Evolutionary conservation across 2,329 filamentous ascomycete genomes (phyloP).

Genomic region (Aspergillus vadensis): DNA sequence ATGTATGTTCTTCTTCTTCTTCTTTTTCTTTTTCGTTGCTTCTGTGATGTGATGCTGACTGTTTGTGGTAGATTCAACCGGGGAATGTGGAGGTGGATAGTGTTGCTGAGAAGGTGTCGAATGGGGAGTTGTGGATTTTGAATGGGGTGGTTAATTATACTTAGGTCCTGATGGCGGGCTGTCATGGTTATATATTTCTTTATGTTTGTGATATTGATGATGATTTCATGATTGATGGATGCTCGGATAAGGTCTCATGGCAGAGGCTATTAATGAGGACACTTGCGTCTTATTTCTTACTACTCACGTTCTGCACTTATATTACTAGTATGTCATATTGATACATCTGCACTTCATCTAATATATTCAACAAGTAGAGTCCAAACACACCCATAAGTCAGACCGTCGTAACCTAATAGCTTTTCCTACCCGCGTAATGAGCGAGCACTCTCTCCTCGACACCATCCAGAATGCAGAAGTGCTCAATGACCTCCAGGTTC

Average conservation of each 20-base stretch:
- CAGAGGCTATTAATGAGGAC: not conserved
- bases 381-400: not conserved
- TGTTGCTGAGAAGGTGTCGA: constrained; percentile 74
- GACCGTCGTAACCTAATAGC: not conserved
- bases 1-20: constrained; percentile 55
- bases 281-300: not conserved
- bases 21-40: too few species aligned
- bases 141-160: constrained; percentile 61
- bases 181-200: not conserved
- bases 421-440: constrained; percentile 34
- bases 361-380: not conserved
- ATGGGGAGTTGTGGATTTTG: constrained; percentile 85
- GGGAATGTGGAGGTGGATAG: constrained; percentile 74
- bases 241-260: not conserved
- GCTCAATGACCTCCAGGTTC: constrained; percentile 92
- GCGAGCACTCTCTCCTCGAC: constrained; percentile 81
- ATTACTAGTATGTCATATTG: not conserved
- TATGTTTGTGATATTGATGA: not conserved
- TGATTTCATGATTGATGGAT: not conserved
- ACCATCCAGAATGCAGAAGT: constrained; percentile 85
- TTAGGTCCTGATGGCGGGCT: constrained; percentile 12
- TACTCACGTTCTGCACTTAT: not conserved
- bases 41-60: not conserved
- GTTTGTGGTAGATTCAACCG: constrained; percentile 59
- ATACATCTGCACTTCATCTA: not conserved